Conservation (phyloP, 2,329 filamentous ascomycete genomes). For the Nemania sp. region DNA sequence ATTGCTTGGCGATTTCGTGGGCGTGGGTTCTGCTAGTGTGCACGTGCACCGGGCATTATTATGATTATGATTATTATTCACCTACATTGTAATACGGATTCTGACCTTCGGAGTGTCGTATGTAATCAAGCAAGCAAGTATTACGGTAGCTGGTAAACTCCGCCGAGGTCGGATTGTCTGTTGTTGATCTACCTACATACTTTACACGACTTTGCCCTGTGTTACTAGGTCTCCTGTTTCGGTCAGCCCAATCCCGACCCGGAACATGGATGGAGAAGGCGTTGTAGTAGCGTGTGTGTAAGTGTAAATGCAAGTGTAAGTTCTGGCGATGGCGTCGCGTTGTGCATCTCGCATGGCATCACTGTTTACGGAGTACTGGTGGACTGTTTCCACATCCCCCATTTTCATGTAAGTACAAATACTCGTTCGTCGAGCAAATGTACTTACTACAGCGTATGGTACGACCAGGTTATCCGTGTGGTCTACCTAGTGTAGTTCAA, state of each 20-base stretch:
- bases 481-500: slow-evolving; percentile 13
- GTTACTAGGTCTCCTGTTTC: neutral
- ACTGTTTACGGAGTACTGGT: too few species aligned
- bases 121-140: neutral
- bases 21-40: slow-evolving; percentile 16
- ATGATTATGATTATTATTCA: too few species aligned
- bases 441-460: slow-evolving; percentile 13
- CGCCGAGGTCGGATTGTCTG: too few species aligned
- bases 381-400: too few species aligned
- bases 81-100: too few species aligned
- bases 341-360: slow-evolving; percentile 5
- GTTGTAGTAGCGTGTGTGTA: neutral
- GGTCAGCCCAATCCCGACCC: slow-evolving; percentile 5
- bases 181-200: too few species aligned
- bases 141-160: too few species aligned
- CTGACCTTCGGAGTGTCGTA: too few species aligned
- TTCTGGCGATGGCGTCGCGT: neutral
- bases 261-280: neutral
- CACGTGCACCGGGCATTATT: slow-evolving; percentile 14
- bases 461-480: slow-evolving; percentile 5
- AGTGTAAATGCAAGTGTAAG: neutral
- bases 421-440: neutral
- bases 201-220: neutral
- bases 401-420: neutral
- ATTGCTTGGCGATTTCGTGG: slow-evolving; percentile 10